Base-by-base conservation (phyloP, 1,139 yeast species). In the Lodderomyces metapsilosis region DNA sequence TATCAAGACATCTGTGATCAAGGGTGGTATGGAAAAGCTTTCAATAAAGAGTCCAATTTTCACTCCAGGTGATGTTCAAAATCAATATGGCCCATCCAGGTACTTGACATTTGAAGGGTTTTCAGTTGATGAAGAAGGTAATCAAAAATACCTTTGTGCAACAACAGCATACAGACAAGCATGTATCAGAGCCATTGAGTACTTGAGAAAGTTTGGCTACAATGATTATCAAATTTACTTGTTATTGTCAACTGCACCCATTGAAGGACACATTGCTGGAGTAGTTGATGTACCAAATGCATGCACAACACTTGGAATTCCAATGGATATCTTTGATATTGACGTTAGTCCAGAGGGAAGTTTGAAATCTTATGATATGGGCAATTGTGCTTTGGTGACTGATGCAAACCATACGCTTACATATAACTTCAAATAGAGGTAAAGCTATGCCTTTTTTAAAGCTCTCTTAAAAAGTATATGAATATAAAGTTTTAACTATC, bases 271-370 rank as follows among this genome's bases (percentile, higher is more conserved):
- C 45, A 57, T 74, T 47, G 79, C 79, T 0, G 74, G 77, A 13
- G 67, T 74, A 36, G 79, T 74, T 13, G 79, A 74, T 54, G 69
- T 74, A 37, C 79, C 79, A 27, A 74, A 74, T 56, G 70, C 77
- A 2, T 74, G 78, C 48, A 72, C 78, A 22, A 73, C 79, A 0
- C 57, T 74, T 30, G 76, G 78, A 1, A 50, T 74, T 6, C 79
- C 79, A 8, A 68, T 73, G 67, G 79, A 74, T 50, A 73, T 73
- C 23, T 74, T 74, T 53, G 76, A 74, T 25, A 72, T 74, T 49
- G 79, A 74, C 44, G 63, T 73, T 21, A 49, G 70, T 13, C 78
- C 78, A 16, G 70, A 64, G 39, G 61, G 62, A 13, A 53, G 47
- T 2, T 53, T 52, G 3, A 47, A 36, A 17, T 55, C 53, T 23